phyloP scores from a whole-genome alignment of 495 filamentous ascomycete species.

The Choiromyces venosus region DNA sequence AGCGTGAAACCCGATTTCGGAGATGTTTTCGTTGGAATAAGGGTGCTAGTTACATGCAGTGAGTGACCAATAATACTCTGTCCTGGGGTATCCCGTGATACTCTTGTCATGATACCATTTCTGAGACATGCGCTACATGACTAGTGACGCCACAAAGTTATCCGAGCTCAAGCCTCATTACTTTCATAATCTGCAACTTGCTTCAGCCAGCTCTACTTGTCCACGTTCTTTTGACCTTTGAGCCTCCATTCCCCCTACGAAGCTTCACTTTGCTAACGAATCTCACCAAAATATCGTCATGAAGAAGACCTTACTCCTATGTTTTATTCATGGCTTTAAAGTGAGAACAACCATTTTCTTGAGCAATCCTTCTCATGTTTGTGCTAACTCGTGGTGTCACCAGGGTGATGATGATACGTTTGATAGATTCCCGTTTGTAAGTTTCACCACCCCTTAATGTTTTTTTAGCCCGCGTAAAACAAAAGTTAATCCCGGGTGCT shows the following conservation, averaged over 20 bases:
- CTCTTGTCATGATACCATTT: not conserved
- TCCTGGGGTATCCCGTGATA: not conserved
- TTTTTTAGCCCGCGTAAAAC: not conserved
- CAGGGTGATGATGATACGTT: constrained; percentile 91
- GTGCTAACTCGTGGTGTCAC: constrained; percentile 22
- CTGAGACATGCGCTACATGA: not conserved
- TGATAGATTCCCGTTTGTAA: constrained; percentile 45
- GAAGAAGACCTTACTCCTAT: constrained; percentile 85
- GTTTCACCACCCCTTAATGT: not conserved
- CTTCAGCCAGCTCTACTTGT: no score
- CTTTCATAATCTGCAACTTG: no score
- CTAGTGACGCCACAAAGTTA: not conserved
- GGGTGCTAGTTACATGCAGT: not conserved
- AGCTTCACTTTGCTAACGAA: not conserved
- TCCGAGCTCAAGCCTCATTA: not conserved
- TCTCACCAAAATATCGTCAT: constrained; percentile 34
- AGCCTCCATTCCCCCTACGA: not conserved
- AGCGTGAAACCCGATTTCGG: not conserved
- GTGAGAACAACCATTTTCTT: constrained; percentile 46
- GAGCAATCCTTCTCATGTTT: not conserved
- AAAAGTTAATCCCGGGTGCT: constrained; percentile 45
- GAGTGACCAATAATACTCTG: not conserved
- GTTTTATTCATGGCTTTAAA: constrained; percentile 98
- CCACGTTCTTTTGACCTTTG: not conserved
- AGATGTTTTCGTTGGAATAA: not conserved